Evolutionary conservation across 2,329 filamentous ascomycete genomes (phyloP).

Genomic region (Davidsoniella virescens): DNA sequence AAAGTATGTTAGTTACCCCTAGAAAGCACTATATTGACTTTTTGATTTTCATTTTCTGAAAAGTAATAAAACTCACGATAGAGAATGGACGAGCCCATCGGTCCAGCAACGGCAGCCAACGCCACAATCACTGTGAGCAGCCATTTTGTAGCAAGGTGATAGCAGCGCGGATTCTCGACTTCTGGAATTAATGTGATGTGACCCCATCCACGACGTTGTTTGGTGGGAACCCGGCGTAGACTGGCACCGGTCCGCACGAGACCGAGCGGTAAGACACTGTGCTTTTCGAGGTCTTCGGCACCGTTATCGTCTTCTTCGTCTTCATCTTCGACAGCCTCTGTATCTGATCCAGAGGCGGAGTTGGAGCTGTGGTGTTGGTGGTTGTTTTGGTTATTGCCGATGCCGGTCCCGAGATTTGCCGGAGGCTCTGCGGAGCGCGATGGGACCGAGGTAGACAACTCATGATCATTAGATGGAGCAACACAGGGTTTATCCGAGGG

Average conservation of each 20-base stretch:
- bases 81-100: constrained; percentile 72
- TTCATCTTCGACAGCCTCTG: background rate
- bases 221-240: constrained; percentile 4
- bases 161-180: constrained; percentile 59
- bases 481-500: too few species aligned
- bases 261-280: background rate
- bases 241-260: constrained; percentile 2
- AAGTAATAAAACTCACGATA: constrained; percentile 42
- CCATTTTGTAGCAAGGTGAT: constrained; percentile 65
- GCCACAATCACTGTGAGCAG: constrained; percentile 64
- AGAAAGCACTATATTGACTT: too few species aligned
- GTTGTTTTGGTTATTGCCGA: background rate
- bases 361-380: background rate
- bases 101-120: constrained; percentile 58
- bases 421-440: background rate
- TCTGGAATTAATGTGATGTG: constrained; percentile 42
- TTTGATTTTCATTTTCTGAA: too few species aligned
- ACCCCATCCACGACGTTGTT: constrained; percentile 4
- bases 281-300: background rate
- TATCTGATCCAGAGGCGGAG: background rate
- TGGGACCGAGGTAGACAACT: background rate
- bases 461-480: background rate
- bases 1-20: background rate
- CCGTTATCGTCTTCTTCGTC: constrained; percentile 1
- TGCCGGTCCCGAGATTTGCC: background rate